Base-by-base conservation (phyloP, 2,329 filamentous ascomycete species). In the Apiospora malaysiana region DNA sequence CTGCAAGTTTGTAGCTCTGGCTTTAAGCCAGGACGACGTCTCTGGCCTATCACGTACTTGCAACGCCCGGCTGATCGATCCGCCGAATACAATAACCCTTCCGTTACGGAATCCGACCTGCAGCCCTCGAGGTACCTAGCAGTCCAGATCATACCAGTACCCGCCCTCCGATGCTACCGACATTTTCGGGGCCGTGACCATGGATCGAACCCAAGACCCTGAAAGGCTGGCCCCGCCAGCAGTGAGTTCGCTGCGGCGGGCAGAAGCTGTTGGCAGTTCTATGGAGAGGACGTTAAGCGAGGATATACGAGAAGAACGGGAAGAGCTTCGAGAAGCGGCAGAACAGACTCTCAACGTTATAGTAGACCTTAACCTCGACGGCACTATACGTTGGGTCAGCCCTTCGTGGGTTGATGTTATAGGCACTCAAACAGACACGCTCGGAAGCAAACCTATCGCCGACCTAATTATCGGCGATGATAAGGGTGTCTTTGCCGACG, bases 331-430 rank as follows among this genome's bases (percentile, higher is more conserved):
- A 79, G 94, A 97, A 84, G 96, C 95, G 51, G 96, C 95, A 68
- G 95, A 98, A 83, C 94, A 98, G 84, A 98, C 95, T 27, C 87
- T 97, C 80, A 99, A 98, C 82, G 93, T 97, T 74, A 97, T 99
- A 80, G 88, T 99, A 79, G 95, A 99, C 83, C 87, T 99, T 74
- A 94, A 94, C 78, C 88, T 98, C 70, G 93, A 98, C 79, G 94
- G 94, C 74, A 92, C 90, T 72, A 92, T 99, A 77, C 93, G 94
- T 82, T 99, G 96, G 94, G 95, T 97, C 77, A 98, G 95, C 80
- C 94, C 95, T 16, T 98, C 95, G 21, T 99, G 96, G 96, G 89
- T 90, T 72, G 94, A 98, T 77, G 92, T 99, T 68, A 92, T 98
- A 72, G 96, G 96, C 71, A 95, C 93, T 4, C 84, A 89, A 63